Percentiles rank a stretch among this genome's conserved stretches.
phyloP scores from a whole-genome alignment of 345 rosid species.

The Salix purpurea region DNA sequence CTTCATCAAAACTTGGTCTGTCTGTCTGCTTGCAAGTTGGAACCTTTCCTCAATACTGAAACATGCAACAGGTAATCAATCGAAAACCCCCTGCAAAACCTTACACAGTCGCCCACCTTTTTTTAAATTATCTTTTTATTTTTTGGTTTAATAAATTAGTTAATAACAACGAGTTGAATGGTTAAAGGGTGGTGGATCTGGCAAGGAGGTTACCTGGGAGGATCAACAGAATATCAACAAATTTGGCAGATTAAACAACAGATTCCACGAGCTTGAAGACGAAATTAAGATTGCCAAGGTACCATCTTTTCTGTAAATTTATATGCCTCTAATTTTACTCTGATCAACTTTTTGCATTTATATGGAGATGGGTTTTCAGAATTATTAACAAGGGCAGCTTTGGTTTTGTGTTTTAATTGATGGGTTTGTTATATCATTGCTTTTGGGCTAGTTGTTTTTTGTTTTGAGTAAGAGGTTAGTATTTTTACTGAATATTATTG shows the following conservation, averaged over 20 bases:
- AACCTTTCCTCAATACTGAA: not conserved
- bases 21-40: not conserved
- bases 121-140: not conserved
- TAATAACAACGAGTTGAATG: not conserved
- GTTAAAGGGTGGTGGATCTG: slow-evolving; percentile 75
- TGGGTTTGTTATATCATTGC: slow-evolving; percentile 5
- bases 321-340: not conserved
- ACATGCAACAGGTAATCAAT: not conserved
- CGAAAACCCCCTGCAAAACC: not conserved
- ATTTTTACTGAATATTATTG: not conserved
- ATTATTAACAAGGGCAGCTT: not conserved
- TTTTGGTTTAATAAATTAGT: not conserved
- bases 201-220: slow-evolving; percentile 87
- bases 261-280: slow-evolving; percentile 80
- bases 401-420: not conserved
- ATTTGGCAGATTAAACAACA: slow-evolving; percentile 76
- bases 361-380: slow-evolving; percentile 1
- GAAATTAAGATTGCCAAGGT: slow-evolving; percentile 85
- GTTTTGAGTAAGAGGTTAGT: not conserved
- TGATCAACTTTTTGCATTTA: not conserved
- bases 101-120: not conserved
- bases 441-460: not conserved
- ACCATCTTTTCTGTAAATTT: not conserved
- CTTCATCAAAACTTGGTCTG: not conserved
- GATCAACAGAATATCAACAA: slow-evolving; percentile 93